phyloP scores from a whole-genome alignment of 2,329 filamentous ascomycete species.

The Dactylellina cionopaga region DNA sequence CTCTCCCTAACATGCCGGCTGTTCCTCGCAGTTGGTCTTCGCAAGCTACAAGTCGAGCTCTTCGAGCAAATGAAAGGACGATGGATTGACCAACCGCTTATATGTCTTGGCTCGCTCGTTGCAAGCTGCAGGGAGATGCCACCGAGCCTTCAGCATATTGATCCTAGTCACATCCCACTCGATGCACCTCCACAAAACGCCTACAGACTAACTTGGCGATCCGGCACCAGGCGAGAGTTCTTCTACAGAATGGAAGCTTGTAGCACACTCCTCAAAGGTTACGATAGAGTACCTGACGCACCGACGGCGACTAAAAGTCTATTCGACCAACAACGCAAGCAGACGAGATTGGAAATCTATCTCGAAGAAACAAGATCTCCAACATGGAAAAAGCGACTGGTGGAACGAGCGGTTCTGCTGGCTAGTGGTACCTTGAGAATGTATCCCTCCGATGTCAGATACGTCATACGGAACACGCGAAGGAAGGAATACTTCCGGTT shows the following conservation, averaged over 20 bases:
- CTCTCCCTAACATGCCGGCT: conserved; percentile 21
- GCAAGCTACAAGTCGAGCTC: conserved; percentile 27
- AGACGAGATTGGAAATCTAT: background rate
- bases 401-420: background rate
- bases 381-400: conserved; percentile 8
- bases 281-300: background rate
- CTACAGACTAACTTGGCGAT: background rate
- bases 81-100: conserved; percentile 26
- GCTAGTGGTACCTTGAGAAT: conserved; percentile 1
- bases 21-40: conserved; percentile 9
- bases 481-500: conserved; percentile 32
- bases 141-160: background rate
- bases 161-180: background rate
- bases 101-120: conserved; percentile 23
- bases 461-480: conserved; percentile 10
- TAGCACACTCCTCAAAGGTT: conserved; percentile 9
- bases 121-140: background rate
- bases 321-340: background rate
- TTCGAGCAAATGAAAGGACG: conserved; percentile 21
- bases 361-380: background rate
- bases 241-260: conserved; percentile 11
- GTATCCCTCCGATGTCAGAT: background rate
- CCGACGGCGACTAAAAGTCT: background rate
- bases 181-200: background rate
- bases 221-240: background rate